A percentile compares a stretch with the other conserved stretches of the same genome.
phyloP scores from a whole-genome alignment of 495 filamentous ascomycete genomes.

The Talaromyces stipitatus region DNA sequence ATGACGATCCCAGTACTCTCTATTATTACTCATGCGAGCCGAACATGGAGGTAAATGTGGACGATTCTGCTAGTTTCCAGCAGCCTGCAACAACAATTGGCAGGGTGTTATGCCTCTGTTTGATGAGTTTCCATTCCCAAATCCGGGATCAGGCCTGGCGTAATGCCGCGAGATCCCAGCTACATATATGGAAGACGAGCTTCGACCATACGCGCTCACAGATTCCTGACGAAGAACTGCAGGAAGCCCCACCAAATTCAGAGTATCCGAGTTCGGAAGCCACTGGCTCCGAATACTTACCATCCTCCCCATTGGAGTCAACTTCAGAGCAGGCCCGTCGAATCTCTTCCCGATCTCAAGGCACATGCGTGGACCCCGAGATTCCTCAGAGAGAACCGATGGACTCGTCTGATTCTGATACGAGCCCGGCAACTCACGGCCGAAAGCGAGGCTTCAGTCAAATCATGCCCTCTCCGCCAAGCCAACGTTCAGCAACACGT shows the following conservation, averaged over 20 bases:
- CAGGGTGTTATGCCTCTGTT: slow-evolving; percentile 18
- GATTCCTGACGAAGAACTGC: slow-evolving; percentile 13
- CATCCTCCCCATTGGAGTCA: slow-evolving; percentile 5
- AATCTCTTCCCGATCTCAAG: slow-evolving; percentile 15
- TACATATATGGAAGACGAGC: slow-evolving; percentile 15
- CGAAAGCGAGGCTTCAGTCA: slow-evolving; percentile 21
- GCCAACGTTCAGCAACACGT: slow-evolving; percentile 4
- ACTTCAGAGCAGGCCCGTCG: slow-evolving; percentile 11
- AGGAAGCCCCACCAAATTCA: slow-evolving; percentile 9
- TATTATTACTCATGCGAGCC: slow-evolving; percentile 31
- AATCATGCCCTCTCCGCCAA: slow-evolving; percentile 11
- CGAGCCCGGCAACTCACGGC: slow-evolving; percentile 12
- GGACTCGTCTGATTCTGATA: slow-evolving; percentile 16
- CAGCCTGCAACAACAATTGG: slow-evolving; percentile 14
- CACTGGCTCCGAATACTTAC: slow-evolving; percentile 1
- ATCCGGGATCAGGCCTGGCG: slow-evolving; percentile 23
- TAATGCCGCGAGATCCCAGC: slow-evolving; percentile 11
- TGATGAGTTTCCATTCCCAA: slow-evolving; percentile 20
- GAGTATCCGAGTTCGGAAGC: slow-evolving; percentile 13
- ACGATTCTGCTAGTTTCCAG: neutral
- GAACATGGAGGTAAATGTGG: slow-evolving; percentile 17
- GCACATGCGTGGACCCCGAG: slow-evolving; percentile 10
- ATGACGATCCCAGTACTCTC: slow-evolving; percentile 25
- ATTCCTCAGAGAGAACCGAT: slow-evolving; percentile 2
- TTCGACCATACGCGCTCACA: slow-evolving; percentile 17